A percentile compares a stretch with the other conserved stretches of the same genome.
Evolutionary conservation across 306 rosid genomes (phyloP).

Genomic region (Ceratonia siliqua): DNA sequence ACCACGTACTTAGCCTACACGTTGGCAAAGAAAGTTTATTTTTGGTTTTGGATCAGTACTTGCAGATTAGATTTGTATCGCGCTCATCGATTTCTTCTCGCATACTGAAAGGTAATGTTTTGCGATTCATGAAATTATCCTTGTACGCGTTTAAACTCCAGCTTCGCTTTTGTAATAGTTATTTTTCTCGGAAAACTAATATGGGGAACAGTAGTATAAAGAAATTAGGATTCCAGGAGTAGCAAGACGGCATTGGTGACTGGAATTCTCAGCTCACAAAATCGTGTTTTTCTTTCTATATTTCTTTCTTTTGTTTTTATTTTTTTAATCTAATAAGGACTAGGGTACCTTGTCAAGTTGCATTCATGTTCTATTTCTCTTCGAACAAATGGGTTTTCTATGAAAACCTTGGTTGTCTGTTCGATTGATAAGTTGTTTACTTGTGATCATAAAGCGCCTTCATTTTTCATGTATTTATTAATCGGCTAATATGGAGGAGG

Average conservation of each 20-base stretch:
- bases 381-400: neutral
- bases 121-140: neutral
- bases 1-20: neutral
- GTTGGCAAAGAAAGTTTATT: neutral
- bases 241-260: neutral
- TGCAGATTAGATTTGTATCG: neutral
- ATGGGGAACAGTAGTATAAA: neutral
- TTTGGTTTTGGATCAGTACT: slow-evolving; percentile 23
- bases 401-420: neutral
- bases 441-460: neutral
- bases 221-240: neutral
- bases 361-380: neutral
- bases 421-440: neutral
- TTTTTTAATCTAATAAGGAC: neutral
- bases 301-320: neutral
- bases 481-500: neutral
- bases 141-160: slow-evolving; percentile 14
- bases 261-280: slow-evolving; percentile 14
- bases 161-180: slow-evolving; percentile 22
- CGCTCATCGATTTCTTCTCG: slow-evolving; percentile 19
- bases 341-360: neutral
- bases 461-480: neutral
- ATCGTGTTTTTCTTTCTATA: neutral
- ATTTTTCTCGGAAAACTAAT: neutral
- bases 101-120: slow-evolving; percentile 9